phyloP scores from a whole-genome alignment of 2,329 filamentous ascomycete genomes.

The Ophidiomyces ophidiicola region DNA sequence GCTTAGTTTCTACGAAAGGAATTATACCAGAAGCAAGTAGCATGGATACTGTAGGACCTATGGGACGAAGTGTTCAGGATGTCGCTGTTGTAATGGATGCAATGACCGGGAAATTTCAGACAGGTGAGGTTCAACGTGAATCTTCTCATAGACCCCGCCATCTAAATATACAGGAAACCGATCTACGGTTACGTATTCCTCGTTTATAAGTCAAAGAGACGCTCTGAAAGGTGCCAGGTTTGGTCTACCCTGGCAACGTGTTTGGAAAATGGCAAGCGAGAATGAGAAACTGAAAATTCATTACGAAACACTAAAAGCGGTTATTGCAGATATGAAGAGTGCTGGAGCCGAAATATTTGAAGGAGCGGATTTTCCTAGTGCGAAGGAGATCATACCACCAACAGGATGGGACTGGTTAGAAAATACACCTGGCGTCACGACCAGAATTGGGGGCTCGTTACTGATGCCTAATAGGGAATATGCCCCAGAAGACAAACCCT shows the following conservation, averaged over 20 bases:
- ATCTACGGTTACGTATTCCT: constrained; percentile 33
- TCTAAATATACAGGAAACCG: not conserved
- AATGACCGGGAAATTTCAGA: constrained; percentile 53
- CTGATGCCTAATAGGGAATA: constrained; percentile 6
- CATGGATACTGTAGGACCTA: constrained; percentile 57
- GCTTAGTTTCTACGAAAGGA: constrained; percentile 52
- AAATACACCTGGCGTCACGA: not conserved
- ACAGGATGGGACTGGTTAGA: constrained; percentile 61
- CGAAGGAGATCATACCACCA: constrained; percentile 50
- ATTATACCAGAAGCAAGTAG: constrained; percentile 55
- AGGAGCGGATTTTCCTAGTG: constrained; percentile 54
- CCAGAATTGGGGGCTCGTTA: not conserved
- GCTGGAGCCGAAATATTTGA: constrained; percentile 59
- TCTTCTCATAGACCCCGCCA: not conserved
- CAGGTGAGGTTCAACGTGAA: not conserved
- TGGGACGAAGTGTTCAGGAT: constrained; percentile 56
- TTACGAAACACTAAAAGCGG: constrained; percentile 36
- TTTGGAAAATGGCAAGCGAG: constrained; percentile 51
- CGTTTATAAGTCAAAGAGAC: constrained; percentile 43
- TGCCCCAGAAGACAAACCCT: constrained; percentile 9
- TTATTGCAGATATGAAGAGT: constrained; percentile 43
- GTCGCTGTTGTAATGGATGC: constrained; percentile 53
- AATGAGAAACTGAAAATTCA: constrained; percentile 37
- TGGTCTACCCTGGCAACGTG: constrained; percentile 58
- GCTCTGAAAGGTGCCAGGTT: constrained; percentile 52